phyloP scores from a whole-genome alignment of 164 flowering plant genomes.

The Dillenia suffruticosa region DNA sequence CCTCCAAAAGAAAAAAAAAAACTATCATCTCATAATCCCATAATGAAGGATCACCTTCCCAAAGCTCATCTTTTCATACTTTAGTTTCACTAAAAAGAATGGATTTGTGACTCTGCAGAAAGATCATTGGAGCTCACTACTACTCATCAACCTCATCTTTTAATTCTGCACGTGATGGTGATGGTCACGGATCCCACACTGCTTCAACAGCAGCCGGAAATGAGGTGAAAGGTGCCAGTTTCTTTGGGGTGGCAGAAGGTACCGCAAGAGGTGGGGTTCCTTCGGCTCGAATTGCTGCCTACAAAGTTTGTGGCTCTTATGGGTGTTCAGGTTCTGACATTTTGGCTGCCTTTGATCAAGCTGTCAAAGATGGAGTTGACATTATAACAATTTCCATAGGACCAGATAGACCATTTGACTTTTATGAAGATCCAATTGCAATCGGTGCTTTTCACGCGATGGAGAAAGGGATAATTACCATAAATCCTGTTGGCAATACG shows the following conservation, averaged over 20 bases:
- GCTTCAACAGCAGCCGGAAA: constrained; percentile 40
- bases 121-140: constrained; percentile 26
- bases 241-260: constrained; percentile 30
- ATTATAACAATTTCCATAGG: constrained; percentile 20
- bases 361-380: constrained; percentile 40
- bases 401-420: neutral
- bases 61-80: no score
- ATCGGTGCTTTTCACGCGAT: constrained; percentile 38
- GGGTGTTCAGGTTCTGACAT: constrained; percentile 1
- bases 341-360: constrained; percentile 35
- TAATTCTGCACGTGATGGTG: constrained; percentile 14
- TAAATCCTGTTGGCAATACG: constrained; percentile 20
- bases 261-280: constrained; percentile 41
- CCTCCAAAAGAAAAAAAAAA: no score
- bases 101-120: constrained; percentile 20
- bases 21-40: no score
- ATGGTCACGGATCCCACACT: constrained; percentile 40
- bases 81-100: constrained; percentile 18
- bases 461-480: constrained; percentile 22
- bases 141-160: neutral
- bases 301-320: constrained; percentile 16
- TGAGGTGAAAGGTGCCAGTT: constrained; percentile 14
- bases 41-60: no score
- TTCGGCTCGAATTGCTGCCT: constrained; percentile 29
- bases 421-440: constrained; percentile 1